Base-by-base conservation (phyloP, 805 yeast species). In the Blastobotrys americana region DNA sequence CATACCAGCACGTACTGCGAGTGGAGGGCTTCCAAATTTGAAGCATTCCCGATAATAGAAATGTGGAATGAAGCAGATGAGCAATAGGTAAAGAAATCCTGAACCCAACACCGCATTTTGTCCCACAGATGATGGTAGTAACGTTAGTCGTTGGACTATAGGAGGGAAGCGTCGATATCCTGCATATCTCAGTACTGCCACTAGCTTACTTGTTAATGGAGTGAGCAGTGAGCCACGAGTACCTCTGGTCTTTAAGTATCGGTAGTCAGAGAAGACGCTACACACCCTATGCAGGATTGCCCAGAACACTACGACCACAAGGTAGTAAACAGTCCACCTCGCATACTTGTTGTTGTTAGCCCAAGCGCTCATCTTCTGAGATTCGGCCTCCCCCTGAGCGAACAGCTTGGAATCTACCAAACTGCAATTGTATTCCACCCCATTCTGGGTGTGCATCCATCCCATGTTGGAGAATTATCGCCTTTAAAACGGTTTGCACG, bases 11-110 rank as follows among this genome's bases (percentile, higher is more conserved):
- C 54, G 43, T 10, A 43, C 44, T 9, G 51, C 54, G 33, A 52
- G 6, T 3, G 55, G 55, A 2, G 55, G 55, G 3, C 47, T 42
- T 10, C 54, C 55, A 34, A 52, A 47, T 20, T 34, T 43, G 19
- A 28, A 15, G 41, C 55, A 52, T 9, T 50, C 44, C 37, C 53
- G 19, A 34, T 51, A 52, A 39, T 45, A 51, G 4, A 38, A 38
- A 13, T 41, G 49, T 8, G 54, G 56, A 23, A 43, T 42, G 34
- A 52, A 51, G 16, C 35, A 19, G 13, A 38, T 37, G 21, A 40
- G 28, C 6, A 39, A 39, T 31, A 42, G 20, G 37, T 28, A 46
- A 16, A 51, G 15, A 13, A 46, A 43, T 3, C 46, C 42, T 4
- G 44, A 35, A 3, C 23, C 41, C 3, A 45, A 5, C 13, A 46